Evolutionary conservation across 1,284 basidiomycete genomes (phyloP).

Genomic region (Cryptococcus hybrid): DNA sequence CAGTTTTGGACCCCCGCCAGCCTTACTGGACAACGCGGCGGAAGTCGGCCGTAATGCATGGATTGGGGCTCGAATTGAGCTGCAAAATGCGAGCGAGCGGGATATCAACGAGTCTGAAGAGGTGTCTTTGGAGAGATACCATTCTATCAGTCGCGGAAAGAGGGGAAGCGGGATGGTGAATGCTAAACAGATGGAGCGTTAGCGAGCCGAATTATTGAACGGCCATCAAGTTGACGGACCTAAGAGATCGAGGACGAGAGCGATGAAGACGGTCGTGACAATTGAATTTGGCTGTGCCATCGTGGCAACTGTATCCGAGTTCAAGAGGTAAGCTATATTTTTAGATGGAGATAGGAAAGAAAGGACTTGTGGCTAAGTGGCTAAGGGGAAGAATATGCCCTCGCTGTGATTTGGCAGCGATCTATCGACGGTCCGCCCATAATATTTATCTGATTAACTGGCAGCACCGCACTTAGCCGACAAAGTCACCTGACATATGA

Average conservation of each 20-base stretch:
- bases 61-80: constrained; percentile 43
- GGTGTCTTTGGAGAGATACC: constrained; percentile 62
- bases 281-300: constrained; percentile 13
- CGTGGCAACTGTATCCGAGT: no score
- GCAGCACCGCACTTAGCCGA: no score
- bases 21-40: neutral
- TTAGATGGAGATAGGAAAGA: no score
- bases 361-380: no score
- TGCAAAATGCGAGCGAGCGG: constrained; percentile 61
- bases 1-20: constrained; percentile 24
- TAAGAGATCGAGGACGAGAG: constrained; percentile 80
- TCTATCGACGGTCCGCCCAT: no score
- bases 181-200: constrained; percentile 52
- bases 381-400: no score
- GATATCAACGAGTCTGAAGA: constrained; percentile 62
- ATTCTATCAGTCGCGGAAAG: constrained; percentile 69
- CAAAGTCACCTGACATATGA: no score
- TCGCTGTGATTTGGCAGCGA: no score
- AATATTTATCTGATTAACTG: no score
- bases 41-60: neutral
- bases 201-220: neutral
- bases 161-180: constrained; percentile 93
- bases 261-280: constrained; percentile 76
- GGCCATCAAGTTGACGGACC: constrained; percentile 45
- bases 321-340: no score